A percentile compares a stretch with the other conserved stretches of the same genome.
Conservation (phyloP, 306 rosid genomes). For the Medicago lupulina region DNA sequence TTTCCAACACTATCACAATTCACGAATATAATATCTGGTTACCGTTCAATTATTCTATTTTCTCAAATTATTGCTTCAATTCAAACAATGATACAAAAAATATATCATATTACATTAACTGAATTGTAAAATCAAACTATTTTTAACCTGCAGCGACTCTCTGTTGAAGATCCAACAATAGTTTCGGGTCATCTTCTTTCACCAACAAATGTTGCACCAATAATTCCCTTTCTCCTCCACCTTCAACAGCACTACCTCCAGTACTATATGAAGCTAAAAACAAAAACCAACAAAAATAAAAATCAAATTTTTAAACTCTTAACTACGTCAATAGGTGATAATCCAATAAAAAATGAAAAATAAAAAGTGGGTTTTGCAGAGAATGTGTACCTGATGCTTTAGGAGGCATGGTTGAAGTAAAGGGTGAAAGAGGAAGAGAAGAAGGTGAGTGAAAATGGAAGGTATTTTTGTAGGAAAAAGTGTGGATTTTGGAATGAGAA, state of each 20-base stretch:
- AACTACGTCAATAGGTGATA: not conserved
- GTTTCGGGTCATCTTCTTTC: conserved; percentile 74
- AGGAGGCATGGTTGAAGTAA: conserved; percentile 18
- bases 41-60: too few species aligned
- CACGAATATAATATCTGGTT: too few species aligned
- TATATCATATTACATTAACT: not conserved
- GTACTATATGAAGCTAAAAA: conserved; percentile 70
- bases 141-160: conserved; percentile 65
- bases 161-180: conserved; percentile 73
- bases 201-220: conserved; percentile 94
- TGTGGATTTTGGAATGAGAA: conserved; percentile 4
- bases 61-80: not conserved
- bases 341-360: not conserved
- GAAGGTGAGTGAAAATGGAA: conserved; percentile 45
- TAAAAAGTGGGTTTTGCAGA: conserved; percentile 17
- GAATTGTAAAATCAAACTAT: not conserved
- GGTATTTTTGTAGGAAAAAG: conserved; percentile 27
- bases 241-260: conserved; percentile 52
- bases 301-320: conserved; percentile 25
- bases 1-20: too few species aligned
- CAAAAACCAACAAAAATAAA: conserved; percentile 7
- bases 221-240: conserved; percentile 62
- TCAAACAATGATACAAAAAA: not conserved
- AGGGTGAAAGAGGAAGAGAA: conserved; percentile 39
- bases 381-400: conserved; percentile 47